Evolutionary conservation across 2,329 filamentous ascomycete genomes (phyloP).

Genomic region (Cercospora berteroae): DNA sequence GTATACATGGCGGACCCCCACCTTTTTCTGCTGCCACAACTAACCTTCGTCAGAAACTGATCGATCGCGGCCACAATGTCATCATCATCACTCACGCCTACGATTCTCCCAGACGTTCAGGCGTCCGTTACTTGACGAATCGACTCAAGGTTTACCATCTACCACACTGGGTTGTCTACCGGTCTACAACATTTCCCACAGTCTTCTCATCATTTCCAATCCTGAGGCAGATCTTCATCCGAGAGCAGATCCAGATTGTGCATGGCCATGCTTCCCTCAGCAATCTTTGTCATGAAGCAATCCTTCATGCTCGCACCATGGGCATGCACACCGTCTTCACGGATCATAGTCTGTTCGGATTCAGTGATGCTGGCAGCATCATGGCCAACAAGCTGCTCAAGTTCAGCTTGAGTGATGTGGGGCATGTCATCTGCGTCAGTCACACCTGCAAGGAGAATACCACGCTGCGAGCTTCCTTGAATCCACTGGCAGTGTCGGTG

Average conservation of each 20-base stretch:
- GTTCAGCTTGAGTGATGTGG: slow-evolving; percentile 92
- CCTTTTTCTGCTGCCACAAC: neutral
- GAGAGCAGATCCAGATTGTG: slow-evolving; percentile 93
- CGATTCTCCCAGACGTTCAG: slow-evolving; percentile 66
- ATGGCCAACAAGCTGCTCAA: slow-evolving; percentile 96
- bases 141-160: slow-evolving; percentile 98
- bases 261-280: slow-evolving; percentile 96
- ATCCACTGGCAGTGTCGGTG: slow-evolving; percentile 94
- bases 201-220: slow-evolving; percentile 98
- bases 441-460: slow-evolving; percentile 99
- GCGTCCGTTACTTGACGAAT: slow-evolving; percentile 93
- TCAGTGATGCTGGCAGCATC: slow-evolving; percentile 93
- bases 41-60: slow-evolving; percentile 65
- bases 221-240: slow-evolving; percentile 93
- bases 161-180: slow-evolving; percentile 93
- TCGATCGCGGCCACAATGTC: slow-evolving; percentile 96
- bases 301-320: slow-evolving; percentile 94
- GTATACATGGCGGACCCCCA: slow-evolving; percentile 39
- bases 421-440: slow-evolving; percentile 97
- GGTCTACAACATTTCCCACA: slow-evolving; percentile 88
- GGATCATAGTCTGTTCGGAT: slow-evolving; percentile 95
- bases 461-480: slow-evolving; percentile 86
- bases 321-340: slow-evolving; percentile 93
- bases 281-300: slow-evolving; percentile 89
- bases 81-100: slow-evolving; percentile 97